Base-by-base conservation (phyloP, 1,139 yeast species). In the Candida tetrigidarum region DNA sequence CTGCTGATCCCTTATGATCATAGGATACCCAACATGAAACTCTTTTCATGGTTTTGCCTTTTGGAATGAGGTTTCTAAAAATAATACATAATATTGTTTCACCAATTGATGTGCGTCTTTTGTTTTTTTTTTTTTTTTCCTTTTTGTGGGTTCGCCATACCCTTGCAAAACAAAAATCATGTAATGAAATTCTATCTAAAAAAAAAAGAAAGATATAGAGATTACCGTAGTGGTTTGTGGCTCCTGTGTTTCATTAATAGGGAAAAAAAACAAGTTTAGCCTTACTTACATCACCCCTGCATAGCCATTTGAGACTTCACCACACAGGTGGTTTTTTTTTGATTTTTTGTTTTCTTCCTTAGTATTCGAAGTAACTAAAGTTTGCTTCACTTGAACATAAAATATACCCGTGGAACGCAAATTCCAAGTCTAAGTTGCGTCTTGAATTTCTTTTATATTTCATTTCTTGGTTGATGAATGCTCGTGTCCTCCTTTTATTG, bases 41-140 rank as follows among this genome's bases (percentile, higher is more conserved):
- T n/a, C n/a, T n/a, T n/a, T n/a, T n/a, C n/a, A n/a, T n/a, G n/a
- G n/a, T n/a, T n/a, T n/a, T n/a, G n/a, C n/a, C n/a, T n/a, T n/a
- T n/a, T n/a, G n/a, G n/a, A 5, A 29, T 20, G 9, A 11, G 33
- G 18, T 34, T 34, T 34, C 37, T 34, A 34, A 34, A 34, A 34
- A 34, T 34, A 34, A n/a, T n/a, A n/a, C n/a, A 34, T 34, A 34
- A 16, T 10, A 25, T 12, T 34, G 37, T 34, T 34, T 34, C 37
- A 34, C 37, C 37, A 34, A 23, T 34, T 34, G 37, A 22, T 34
- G 37, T 34, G n/a, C 27, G 6, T 12, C 11, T 20, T 12, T 22
- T 33, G 6, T n/a, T n/a, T 4, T 34, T 14, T 22, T 14, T 29
- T 7, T 29, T 4, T n/a, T 11, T 16, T 29, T 16, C 12, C n/a